phyloP scores from a whole-genome alignment of 805 yeast genomes.

The Cyberlindnera suaveolens region DNA sequence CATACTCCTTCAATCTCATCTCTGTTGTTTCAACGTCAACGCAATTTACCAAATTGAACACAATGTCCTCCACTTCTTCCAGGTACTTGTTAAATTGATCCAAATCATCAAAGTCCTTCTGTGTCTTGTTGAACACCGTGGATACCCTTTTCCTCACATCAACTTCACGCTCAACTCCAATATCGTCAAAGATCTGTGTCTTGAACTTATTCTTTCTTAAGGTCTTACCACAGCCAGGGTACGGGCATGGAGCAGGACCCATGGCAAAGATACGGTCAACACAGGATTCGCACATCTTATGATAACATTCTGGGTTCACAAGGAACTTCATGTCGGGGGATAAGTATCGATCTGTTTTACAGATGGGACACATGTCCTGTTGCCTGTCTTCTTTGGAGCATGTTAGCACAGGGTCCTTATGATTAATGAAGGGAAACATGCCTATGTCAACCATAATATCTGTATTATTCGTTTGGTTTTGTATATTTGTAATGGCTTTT shows the following conservation, averaged over 20 bases:
- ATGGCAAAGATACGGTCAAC: slow-evolving; percentile 90
- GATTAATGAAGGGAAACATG: background rate
- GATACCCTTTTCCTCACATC: slow-evolving; percentile 79
- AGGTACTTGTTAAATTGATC: slow-evolving; percentile 68
- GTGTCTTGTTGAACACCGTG: slow-evolving; percentile 72
- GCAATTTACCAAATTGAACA: slow-evolving; percentile 68
- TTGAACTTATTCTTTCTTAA: slow-evolving; percentile 86
- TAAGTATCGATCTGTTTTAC: slow-evolving; percentile 90
- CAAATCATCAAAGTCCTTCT: slow-evolving; percentile 57
- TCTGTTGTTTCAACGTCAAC: slow-evolving; percentile 67
- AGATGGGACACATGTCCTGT: slow-evolving; percentile 91
- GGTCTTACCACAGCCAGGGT: slow-evolving; percentile 82
- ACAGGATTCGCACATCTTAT: slow-evolving; percentile 94
- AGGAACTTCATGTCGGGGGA: slow-evolving; percentile 90
- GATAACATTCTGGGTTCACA: slow-evolving; percentile 96
- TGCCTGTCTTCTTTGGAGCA: slow-evolving; percentile 26
- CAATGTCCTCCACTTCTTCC: slow-evolving; percentile 76
- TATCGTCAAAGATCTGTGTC: slow-evolving; percentile 87
- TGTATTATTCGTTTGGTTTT: too few species aligned
- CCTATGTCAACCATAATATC: background rate
- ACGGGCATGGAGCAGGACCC: slow-evolving; percentile 98
- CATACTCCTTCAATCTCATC: slow-evolving; percentile 59
- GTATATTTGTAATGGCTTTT: too few species aligned
- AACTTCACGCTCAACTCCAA: slow-evolving; percentile 84
- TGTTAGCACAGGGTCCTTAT: too few species aligned